Percentiles rank a stretch among this genome's conserved stretches.
Evolutionary conservation across 164 flowering plant genomes (phyloP).

Genomic region (Sedum album): DNA sequence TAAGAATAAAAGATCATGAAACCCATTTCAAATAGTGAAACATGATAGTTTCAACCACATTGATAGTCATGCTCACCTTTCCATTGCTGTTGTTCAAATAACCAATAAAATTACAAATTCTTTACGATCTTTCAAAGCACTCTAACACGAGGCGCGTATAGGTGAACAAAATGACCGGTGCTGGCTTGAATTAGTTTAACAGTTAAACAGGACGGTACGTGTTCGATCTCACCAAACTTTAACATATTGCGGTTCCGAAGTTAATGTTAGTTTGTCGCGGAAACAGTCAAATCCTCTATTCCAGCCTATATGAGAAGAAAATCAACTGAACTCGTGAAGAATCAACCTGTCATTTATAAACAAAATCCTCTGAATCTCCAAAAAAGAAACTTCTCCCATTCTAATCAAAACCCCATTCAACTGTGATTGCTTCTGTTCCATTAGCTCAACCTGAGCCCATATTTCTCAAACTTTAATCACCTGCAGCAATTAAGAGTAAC

Average conservation of each 20-base stretch:
- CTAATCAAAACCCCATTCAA: slow-evolving; percentile 1
- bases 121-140: background rate
- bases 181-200: background rate
- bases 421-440: background rate
- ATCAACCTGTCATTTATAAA: background rate
- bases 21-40: background rate
- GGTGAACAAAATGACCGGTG: background rate
- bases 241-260: background rate
- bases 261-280: background rate
- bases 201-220: background rate
- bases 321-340: slow-evolving; percentile 1
- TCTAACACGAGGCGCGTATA: background rate
- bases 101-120: background rate
- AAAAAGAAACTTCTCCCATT: background rate
- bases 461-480: background rate
- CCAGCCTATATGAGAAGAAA: background rate
- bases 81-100: background rate
- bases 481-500: background rate
- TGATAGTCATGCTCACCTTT: background rate
- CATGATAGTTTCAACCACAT: background rate
- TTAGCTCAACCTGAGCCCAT: slow-evolving; percentile 5
- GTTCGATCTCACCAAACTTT: background rate
- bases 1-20: background rate
- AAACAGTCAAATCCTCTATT: background rate
- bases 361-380: slow-evolving; percentile 3